A percentile compares a stretch with the other conserved stretches of the same genome.
Conservation (phyloP, 805 yeast genomes). For the Wickerhamomyces hampshirensis region DNA sequence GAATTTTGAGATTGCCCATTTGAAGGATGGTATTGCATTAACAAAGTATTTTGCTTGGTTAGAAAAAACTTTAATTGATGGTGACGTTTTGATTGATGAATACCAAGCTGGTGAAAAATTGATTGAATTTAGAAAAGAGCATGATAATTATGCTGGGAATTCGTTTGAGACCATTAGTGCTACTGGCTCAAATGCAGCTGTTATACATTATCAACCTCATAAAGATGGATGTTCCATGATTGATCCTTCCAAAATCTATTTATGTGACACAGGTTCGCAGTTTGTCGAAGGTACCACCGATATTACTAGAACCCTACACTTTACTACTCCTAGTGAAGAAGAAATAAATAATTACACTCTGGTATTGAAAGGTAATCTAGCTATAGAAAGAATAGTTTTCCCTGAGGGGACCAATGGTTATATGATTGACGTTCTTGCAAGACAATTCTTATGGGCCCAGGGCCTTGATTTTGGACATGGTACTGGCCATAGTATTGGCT, state of each 20-base stretch:
- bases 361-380: slow-evolving; percentile 89
- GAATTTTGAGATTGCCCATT: slow-evolving; percentile 73
- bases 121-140: slow-evolving; percentile 46
- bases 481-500: slow-evolving; percentile 97
- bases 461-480: slow-evolving; percentile 93
- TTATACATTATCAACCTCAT: slow-evolving; percentile 73
- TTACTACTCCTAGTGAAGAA: slow-evolving; percentile 49
- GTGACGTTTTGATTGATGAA: slow-evolving; percentile 49
- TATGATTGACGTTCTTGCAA: slow-evolving; percentile 73
- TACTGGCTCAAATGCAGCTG: slow-evolving; percentile 69
- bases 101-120: slow-evolving; percentile 61
- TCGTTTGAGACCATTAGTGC: slow-evolving; percentile 77
- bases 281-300: slow-evolving; percentile 94
- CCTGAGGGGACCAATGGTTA: slow-evolving; percentile 74
- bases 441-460: slow-evolving; percentile 74
- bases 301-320: slow-evolving; percentile 83
- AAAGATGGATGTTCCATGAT: slow-evolving; percentile 52
- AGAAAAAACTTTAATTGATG: slow-evolving; percentile 46
- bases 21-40: slow-evolving; percentile 77
- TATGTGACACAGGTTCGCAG: slow-evolving; percentile 91
- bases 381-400: slow-evolving; percentile 74
- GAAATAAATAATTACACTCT: slow-evolving; percentile 69
- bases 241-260: slow-evolving; percentile 61
- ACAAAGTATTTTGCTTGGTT: slow-evolving; percentile 80
- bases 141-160: slow-evolving; percentile 56